These are phyloP conservation scores for thale cress (Arabidopsis thaliana) DNA, from an alignment of 345 rosid genomes.

Conservation along the genomic window DNA sequence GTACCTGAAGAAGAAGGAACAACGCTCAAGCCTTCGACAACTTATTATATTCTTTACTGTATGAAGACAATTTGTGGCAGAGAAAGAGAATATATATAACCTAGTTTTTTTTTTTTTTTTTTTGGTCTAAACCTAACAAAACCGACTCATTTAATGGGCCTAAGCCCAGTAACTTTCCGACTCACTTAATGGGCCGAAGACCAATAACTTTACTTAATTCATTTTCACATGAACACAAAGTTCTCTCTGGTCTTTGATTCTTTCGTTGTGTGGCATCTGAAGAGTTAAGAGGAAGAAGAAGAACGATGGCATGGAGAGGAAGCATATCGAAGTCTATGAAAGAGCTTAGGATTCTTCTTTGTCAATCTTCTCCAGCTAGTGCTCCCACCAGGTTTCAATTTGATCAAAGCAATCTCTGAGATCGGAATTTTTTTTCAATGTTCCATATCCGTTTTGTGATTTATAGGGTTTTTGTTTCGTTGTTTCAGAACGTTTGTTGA, in stretches of 20 bases:
- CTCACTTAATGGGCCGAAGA: neutral
- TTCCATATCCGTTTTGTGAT: neutral
- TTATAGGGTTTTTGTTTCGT: neutral
- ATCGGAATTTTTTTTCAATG: constrained; percentile 20
- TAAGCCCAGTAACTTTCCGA: neutral
- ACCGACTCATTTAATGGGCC: neutral
- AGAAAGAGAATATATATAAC: neutral
- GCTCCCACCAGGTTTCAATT: constrained; percentile 61
- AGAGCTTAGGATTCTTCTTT: constrained; percentile 74
- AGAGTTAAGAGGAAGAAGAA: neutral
- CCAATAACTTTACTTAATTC: neutral
- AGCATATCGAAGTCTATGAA: constrained; percentile 51
- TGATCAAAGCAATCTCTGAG: neutral
- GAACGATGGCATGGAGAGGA: constrained; percentile 56
- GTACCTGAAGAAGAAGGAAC: neutral
- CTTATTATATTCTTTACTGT: neutral
- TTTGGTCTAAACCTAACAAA: neutral
- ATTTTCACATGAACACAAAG: neutral
- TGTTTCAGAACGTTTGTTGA: constrained; percentile 69
- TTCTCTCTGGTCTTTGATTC: neutral
- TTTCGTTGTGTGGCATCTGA: neutral
- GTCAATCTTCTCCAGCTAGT: constrained; percentile 78
- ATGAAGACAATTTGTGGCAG: neutral
- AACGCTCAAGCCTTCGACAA: neutral
- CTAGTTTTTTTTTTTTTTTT: neutral